phyloP scores from a whole-genome alignment of 108 stramenopile genomes.

The Cyclotella sp. region DNA sequence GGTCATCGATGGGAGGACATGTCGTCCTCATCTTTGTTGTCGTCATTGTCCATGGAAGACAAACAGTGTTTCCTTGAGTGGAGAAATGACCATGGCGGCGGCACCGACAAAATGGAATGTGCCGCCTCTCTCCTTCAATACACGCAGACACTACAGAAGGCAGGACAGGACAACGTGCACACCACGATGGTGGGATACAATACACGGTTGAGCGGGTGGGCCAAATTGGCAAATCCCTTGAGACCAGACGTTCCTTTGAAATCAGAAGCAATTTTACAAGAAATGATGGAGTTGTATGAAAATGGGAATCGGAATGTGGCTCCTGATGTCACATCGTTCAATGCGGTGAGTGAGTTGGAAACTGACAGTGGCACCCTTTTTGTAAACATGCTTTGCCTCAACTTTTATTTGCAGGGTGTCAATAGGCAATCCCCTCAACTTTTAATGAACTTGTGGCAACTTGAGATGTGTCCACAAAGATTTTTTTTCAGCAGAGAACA shows the following conservation, averaged over 20 bases:
- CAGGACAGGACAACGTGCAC: too few species aligned
- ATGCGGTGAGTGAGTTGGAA: conserved; percentile 35
- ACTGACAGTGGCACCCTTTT: too few species aligned
- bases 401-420: too few species aligned
- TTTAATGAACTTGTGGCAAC: conserved; percentile 18
- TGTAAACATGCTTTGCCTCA: too few species aligned
- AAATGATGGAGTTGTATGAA: conserved; percentile 24
- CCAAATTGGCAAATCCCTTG: conserved; percentile 46
- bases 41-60: too few species aligned
- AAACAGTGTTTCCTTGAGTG: background rate
- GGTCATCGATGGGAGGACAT: too few species aligned
- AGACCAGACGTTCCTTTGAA: too few species aligned
- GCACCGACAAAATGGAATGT: conserved; percentile 63
- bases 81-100: conserved; percentile 43
- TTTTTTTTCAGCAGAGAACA: conserved; percentile 10
- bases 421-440: conserved; percentile 31
- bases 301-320: conserved; percentile 23
- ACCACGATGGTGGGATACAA: too few species aligned
- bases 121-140: conserved; percentile 62
- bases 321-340: conserved; percentile 67
- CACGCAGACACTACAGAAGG: too few species aligned
- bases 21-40: too few species aligned
- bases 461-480: conserved; percentile 28
- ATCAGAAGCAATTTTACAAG: too few species aligned
- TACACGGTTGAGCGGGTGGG: conserved; percentile 56